Evolutionary conservation across 2,329 filamentous ascomycete species (phyloP), one percentile per base, ranked within the genome.

Genomic region (Scortechinia acanthostroma): DNA sequence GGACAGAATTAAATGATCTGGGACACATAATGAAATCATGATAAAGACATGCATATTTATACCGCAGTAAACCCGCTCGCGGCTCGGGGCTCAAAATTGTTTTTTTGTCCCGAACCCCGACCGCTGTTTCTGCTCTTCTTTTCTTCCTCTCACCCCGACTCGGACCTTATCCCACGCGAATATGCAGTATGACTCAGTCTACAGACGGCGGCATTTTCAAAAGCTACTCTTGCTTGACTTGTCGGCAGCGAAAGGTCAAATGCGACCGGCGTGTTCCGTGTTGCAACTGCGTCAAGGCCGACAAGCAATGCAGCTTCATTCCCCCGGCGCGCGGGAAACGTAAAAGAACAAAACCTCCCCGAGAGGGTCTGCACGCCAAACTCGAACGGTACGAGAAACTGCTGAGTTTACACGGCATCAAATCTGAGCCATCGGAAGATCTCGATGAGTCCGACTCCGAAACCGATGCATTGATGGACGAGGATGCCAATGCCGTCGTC

Each of bases 261-360:
- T 89, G 86, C 61, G 80, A 88, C 61, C 83, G 83, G 62, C 77
- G 74, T 52, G 81, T 80, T 60, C 85, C 85, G 14, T 89, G 86
- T 56, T 69, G 74, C 53, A 83, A 84, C 61, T 88, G 85, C 56
- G 66, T 79, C 57, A 83, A 76, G 60, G 73, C 77, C 44, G 64
- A 70, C 20, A 73, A 73, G 22, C 75, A 86, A 51, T 89, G 81
- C 57, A 70, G 72, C 28, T 75, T 82, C 4, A 62, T 76, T 50
- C 65, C 77, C 54, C 65, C 78, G 52, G 61, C 78, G 13, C 65
- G 76, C 46, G 79, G 78, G 64, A 79, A 77, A 62, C 73, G 79
- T 19, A 30, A 30, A n/a, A 30, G 25, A n/a, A 30, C 25, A 30
- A 30, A 30, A n/a, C 45, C 79, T 86, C 40, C 77, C 82, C 19